Evolutionary conservation across 1,139 yeast species (phyloP).

Genomic region (Arxiozyma bovina): DNA sequence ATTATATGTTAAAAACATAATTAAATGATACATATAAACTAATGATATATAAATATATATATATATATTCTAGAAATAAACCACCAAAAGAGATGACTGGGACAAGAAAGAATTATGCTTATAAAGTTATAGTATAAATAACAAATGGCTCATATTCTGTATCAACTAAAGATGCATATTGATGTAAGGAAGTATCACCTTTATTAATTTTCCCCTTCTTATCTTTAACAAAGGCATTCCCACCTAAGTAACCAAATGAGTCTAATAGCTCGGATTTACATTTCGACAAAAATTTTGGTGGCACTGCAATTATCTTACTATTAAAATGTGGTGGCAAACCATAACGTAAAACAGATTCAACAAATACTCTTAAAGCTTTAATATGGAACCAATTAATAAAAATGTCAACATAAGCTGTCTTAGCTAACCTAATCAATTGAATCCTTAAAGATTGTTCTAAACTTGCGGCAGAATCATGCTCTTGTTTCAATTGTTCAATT

Average conservation of each 20-base stretch:
- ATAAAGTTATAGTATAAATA: constrained; percentile 46
- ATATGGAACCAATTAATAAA: constrained; percentile 83
- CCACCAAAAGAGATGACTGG: background rate
- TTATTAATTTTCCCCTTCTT: constrained; percentile 52
- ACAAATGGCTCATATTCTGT: constrained; percentile 95
- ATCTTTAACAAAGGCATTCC: constrained; percentile 66
- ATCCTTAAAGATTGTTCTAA: constrained; percentile 67
- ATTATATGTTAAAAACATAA: too few relatives aligned
- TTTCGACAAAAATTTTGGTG: constrained; percentile 39
- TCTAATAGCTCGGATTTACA: constrained; percentile 60
- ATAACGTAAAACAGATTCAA: constrained; percentile 75
- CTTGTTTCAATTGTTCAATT: constrained; percentile 64
- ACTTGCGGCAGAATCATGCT: constrained; percentile 64
- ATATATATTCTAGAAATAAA: background rate
- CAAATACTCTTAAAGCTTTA: constrained; percentile 54
- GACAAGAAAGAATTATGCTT: background rate
- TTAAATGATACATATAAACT: too few relatives aligned
- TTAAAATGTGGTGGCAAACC: constrained; percentile 93
- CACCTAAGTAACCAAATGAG: constrained; percentile 84
- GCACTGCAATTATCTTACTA: constrained; percentile 39
- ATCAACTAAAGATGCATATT: constrained; percentile 86
- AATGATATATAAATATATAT: background rate
- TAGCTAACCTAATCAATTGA: constrained; percentile 73
- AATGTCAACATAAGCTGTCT: constrained; percentile 81
- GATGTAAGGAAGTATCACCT: constrained; percentile 57